Evolutionary conservation across 495 filamentous ascomycete genomes (phyloP).

Genomic region (Schizothecium vesticola): DNA sequence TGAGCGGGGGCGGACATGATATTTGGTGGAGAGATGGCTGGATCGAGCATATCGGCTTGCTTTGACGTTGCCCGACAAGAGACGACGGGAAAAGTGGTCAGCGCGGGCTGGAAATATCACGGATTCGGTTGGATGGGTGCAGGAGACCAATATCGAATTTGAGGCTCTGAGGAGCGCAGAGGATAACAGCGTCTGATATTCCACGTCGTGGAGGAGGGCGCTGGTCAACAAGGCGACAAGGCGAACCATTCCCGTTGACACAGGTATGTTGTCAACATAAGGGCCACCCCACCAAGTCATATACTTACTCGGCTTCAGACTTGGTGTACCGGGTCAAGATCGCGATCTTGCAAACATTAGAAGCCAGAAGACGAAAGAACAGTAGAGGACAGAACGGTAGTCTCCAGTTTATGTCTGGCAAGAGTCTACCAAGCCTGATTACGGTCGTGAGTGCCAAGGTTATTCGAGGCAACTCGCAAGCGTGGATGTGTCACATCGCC

Average conservation of each 20-base stretch:
- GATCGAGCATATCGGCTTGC: not conserved
- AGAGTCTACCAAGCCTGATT: not conserved
- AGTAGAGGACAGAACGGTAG: too few relatives aligned
- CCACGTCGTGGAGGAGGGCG: not conserved
- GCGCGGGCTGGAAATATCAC: not conserved
- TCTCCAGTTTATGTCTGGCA: not conserved
- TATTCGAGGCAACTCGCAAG: too few relatives aligned
- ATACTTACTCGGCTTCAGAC: not conserved
- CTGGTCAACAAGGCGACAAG: not conserved
- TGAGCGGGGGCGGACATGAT: conserved; percentile 23
- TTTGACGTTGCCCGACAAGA: not conserved
- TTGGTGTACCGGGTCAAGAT: not conserved
- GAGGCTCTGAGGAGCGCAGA: not conserved
- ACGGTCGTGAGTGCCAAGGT: not conserved
- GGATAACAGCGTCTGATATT: not conserved
- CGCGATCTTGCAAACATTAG: not conserved
- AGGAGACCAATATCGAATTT: not conserved
- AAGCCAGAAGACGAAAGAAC: not conserved
- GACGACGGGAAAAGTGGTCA: too few relatives aligned
- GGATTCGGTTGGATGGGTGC: not conserved
- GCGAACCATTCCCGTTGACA: not conserved
- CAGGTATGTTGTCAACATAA: not conserved
- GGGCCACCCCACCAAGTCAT: not conserved
- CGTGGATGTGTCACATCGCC: not conserved
- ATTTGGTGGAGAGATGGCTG: not conserved